Conservation (phyloP, 805 yeast species). For the Millerozyma acaciae region DNA sequence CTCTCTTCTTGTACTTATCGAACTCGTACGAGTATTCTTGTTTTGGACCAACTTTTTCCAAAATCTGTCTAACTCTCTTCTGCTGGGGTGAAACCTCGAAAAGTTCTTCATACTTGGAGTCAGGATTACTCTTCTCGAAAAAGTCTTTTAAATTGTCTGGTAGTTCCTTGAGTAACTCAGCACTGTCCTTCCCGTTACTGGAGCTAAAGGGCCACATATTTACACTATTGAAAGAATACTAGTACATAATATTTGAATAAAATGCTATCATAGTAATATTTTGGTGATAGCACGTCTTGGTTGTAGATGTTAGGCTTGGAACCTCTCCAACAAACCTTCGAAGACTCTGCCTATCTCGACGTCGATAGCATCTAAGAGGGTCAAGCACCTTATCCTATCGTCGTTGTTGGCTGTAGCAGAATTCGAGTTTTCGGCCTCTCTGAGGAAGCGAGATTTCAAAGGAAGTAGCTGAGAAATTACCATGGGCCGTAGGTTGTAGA, state of each 20-base stretch:
- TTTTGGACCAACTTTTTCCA: slow-evolving; percentile 14
- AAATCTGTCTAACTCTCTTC: slow-evolving; percentile 21
- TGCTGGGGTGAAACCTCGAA: slow-evolving; percentile 26
- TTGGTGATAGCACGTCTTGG: slow-evolving; percentile 1
- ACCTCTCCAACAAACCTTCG: slow-evolving; percentile 36
- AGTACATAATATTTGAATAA: background rate
- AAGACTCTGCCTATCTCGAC: slow-evolving; percentile 35
- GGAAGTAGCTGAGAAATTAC: slow-evolving; percentile 25
- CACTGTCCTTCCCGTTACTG: slow-evolving; percentile 16
- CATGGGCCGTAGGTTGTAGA: slow-evolving; percentile 27
- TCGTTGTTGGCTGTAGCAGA: background rate
- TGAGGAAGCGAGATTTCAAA: background rate
- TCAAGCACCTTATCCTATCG: no score
- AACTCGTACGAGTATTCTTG: slow-evolving; percentile 22
- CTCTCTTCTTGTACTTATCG: slow-evolving; percentile 27
- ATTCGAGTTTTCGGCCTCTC: background rate
- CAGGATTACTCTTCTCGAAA: slow-evolving; percentile 30
- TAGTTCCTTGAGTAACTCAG: slow-evolving; percentile 29
- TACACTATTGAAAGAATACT: background rate
- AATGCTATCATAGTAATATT: slow-evolving; percentile 2
- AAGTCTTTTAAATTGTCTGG: slow-evolving; percentile 31
- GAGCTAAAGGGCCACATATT: slow-evolving; percentile 30
- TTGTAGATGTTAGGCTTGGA: slow-evolving; percentile 4
- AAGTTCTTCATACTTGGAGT: slow-evolving; percentile 16
- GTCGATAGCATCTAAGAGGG: slow-evolving; percentile 22